These are phyloP conservation scores for Blastobotrys persicus DNA, from an alignment of 1,139 yeast genomes.

Conservation along the genomic window DNA sequence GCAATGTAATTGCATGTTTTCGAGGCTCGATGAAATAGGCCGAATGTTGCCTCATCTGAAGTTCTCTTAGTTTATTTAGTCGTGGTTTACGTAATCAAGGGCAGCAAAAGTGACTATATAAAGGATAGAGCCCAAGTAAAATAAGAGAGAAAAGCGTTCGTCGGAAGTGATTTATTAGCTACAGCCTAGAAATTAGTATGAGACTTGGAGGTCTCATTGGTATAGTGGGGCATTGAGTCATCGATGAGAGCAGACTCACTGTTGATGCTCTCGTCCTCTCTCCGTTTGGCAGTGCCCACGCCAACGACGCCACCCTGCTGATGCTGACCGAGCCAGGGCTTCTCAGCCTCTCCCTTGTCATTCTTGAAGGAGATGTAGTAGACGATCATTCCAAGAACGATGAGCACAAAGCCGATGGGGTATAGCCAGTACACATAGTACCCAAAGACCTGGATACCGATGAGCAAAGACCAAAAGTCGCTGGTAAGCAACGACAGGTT, in stretches of 20 bases:
- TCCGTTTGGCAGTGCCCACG: conserved; percentile 40
- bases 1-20: too few relatives aligned
- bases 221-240: neutral
- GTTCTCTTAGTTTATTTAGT: too few relatives aligned
- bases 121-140: neutral
- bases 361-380: conserved; percentile 41
- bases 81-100: too few relatives aligned
- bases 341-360: conserved; percentile 40
- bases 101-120: too few relatives aligned
- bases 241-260: conserved; percentile 5
- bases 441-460: conserved; percentile 44
- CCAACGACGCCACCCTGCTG: conserved; percentile 43
- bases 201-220: neutral
- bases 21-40: too few relatives aligned
- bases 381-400: conserved; percentile 42
- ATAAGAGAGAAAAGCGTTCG: too few relatives aligned
- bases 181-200: neutral
- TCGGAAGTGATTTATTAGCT: neutral
- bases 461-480: conserved; percentile 46
- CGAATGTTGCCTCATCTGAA: too few relatives aligned
- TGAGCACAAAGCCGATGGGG: conserved; percentile 46
- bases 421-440: conserved; percentile 46
- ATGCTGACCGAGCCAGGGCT: conserved; percentile 46
- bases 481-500: conserved; percentile 44
- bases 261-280: conserved; percentile 8